Evolutionary conservation across 2,329 filamentous ascomycete species (phyloP).

Genomic region (Fusarium anthophilum): DNA sequence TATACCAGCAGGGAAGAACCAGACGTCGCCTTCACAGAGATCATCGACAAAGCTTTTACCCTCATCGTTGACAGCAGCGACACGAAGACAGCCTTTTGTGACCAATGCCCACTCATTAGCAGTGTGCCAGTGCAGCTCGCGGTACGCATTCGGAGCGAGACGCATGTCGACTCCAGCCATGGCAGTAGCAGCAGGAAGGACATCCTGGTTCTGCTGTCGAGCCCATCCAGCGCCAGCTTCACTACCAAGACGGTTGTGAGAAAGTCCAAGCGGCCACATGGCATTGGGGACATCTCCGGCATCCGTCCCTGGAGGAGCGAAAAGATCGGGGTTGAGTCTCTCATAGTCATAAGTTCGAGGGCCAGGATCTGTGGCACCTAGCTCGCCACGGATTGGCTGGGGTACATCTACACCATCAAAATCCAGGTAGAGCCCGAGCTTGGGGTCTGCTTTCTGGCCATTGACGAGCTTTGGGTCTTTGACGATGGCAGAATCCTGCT

Average conservation of each 20-base stretch:
- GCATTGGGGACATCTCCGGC: slow-evolving; percentile 6
- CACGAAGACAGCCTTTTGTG: slow-evolving; percentile 8
- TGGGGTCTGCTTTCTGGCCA: slow-evolving; percentile 2
- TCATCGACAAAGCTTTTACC: slow-evolving; percentile 12
- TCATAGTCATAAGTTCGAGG: slow-evolving; percentile 16
- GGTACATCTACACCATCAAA: slow-evolving; percentile 7
- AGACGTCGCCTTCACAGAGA: slow-evolving; percentile 5
- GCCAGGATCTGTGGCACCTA: slow-evolving; percentile 8
- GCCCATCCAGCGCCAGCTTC: slow-evolving; percentile 10
- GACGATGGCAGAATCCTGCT: slow-evolving; percentile 8
- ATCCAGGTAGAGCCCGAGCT: slow-evolving; percentile 7
- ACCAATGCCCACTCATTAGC: slow-evolving; percentile 8
- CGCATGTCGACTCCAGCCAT: slow-evolving; percentile 21
- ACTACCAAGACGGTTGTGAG: slow-evolving; percentile 13
- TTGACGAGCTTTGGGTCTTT: slow-evolving; percentile 13
- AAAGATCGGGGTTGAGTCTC: slow-evolving; percentile 13
- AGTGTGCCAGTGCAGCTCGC: slow-evolving; percentile 12
- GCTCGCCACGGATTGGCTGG: slow-evolving; percentile 4
- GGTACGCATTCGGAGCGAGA: background rate
- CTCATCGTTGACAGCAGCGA: slow-evolving; percentile 6
- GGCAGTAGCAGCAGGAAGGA: background rate
- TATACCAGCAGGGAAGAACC: slow-evolving; percentile 15
- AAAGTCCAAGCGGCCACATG: slow-evolving; percentile 7
- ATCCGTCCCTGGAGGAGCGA: slow-evolving; percentile 7
- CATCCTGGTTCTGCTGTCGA: slow-evolving; percentile 7